A percentile compares a stretch with the other conserved stretches of the same genome.
Evolutionary conservation across 2,329 filamentous ascomycete genomes (phyloP).

Genomic region (Cladophialophora exuberans): DNA sequence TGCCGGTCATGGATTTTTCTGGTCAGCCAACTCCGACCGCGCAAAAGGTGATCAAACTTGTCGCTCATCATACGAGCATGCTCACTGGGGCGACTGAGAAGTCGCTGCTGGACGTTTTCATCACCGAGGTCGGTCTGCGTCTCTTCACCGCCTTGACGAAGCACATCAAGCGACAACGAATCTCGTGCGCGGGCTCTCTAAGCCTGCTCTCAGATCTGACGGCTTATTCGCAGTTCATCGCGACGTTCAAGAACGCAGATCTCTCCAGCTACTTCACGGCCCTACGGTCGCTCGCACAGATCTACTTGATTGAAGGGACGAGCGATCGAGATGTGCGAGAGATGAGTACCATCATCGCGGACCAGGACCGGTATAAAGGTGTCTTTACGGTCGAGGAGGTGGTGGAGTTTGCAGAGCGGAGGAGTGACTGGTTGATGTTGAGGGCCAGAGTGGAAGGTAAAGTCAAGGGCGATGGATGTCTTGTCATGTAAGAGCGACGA

Average conservation of each 20-base stretch:
- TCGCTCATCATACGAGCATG: conserved; percentile 89
- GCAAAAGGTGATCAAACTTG: conserved; percentile 77
- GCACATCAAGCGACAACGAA: conserved; percentile 92
- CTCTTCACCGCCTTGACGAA: conserved; percentile 93
- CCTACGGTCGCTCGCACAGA: conserved; percentile 88
- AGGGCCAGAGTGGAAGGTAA: conserved; percentile 87
- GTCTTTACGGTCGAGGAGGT: conserved; percentile 96
- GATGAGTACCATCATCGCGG: conserved; percentile 91
- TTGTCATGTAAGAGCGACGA: conserved; percentile 78
- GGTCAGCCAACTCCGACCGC: conserved; percentile 77
- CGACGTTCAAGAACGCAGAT: conserved; percentile 78
- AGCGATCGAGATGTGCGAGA: conserved; percentile 74
- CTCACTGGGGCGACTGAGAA: conserved; percentile 94
- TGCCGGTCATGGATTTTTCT: conserved; percentile 27
- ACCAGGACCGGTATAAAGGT: conserved; percentile 84
- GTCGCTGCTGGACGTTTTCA: conserved; percentile 97
- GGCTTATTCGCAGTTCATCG: conserved; percentile 83
- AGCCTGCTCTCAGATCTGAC: conserved; percentile 97
- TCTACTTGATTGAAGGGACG: conserved; percentile 84
- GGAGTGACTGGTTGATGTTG: conserved; percentile 94
- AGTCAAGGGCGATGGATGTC: conserved; percentile 94
- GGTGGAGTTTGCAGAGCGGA: conserved; percentile 91
- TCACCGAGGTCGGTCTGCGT: conserved; percentile 91
- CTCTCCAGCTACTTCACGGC: conserved; percentile 89
- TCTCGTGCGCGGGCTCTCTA: conserved; percentile 86